phyloP scores from a whole-genome alignment of 257 asterid species.

The Solanum megistacrolobum region DNA sequence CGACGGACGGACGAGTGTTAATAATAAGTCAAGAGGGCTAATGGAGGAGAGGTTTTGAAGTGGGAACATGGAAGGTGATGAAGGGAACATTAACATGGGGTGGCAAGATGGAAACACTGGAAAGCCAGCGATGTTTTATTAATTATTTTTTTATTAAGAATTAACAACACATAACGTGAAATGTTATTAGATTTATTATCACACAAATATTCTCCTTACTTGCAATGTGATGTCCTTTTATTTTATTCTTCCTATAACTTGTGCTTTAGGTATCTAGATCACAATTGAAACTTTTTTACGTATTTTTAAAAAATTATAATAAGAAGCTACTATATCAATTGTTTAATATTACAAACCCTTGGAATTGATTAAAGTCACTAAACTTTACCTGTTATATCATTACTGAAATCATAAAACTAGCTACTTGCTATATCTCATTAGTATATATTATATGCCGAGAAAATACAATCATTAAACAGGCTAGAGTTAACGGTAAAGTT shows the following conservation, averaged over 20 bases:
- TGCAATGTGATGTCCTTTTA: constrained; percentile 18
- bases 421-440: neutral
- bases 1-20: neutral
- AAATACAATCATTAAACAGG: neutral
- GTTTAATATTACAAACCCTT: neutral
- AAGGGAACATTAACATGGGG: constrained; percentile 28
- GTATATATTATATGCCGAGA: neutral
- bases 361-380: neutral
- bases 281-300: neutral
- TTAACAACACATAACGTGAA: constrained; percentile 31
- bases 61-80: constrained; percentile 24
- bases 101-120: constrained; percentile 48
- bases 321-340: neutral
- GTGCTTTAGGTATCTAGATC: neutral
- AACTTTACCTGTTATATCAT: neutral
- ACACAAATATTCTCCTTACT: constrained; percentile 24
- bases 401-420: neutral
- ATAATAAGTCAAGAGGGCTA: neutral
- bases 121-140: constrained; percentile 61
- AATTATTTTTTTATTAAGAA: constrained; percentile 6
- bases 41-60: constrained; percentile 2
- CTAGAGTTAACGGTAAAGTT: neutral
- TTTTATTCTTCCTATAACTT: neutral
- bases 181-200: constrained; percentile 31
- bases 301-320: neutral